Evolutionary conservation across 371 early-diverging fungal genomes (phyloP).

Genomic region (Mortierella sp.): DNA sequence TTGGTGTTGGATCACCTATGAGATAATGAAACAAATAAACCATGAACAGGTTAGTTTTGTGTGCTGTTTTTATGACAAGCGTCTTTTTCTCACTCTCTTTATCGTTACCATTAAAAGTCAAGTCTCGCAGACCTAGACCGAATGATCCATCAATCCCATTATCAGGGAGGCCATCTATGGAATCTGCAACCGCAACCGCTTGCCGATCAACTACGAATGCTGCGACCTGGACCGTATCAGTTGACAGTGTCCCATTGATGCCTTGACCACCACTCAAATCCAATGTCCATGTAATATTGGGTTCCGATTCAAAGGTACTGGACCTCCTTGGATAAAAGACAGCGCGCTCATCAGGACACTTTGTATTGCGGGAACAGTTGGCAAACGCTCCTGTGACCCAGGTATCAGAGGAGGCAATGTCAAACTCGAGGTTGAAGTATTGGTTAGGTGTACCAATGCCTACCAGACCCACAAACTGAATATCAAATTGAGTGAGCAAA

Average conservation of each 20-base stretch:
- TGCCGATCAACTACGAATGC: conserved; percentile 18
- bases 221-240: conserved; percentile 13
- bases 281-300: conserved; percentile 4
- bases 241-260: conserved; percentile 1
- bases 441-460: conserved; percentile 65
- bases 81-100: too few relatives aligned
- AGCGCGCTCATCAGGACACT: background rate
- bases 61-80: too few relatives aligned
- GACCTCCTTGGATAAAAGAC: conserved; percentile 12
- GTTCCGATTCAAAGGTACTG: conserved; percentile 10
- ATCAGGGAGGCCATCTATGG: background rate
- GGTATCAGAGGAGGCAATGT: conserved; percentile 62
- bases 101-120: conserved; percentile 18
- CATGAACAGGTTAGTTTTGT: too few relatives aligned
- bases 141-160: conserved; percentile 27
- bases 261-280: background rate
- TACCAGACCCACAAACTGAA: conserved; percentile 60
- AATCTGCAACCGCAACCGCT: conserved; percentile 10
- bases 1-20: conserved; percentile 15
- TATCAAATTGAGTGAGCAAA: too few relatives aligned
- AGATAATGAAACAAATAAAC: background rate
- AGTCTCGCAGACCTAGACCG: conserved; percentile 8
- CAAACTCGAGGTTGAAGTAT: conserved; percentile 62
- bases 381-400: conserved; percentile 45
- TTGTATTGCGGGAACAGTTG: conserved; percentile 14